These are phyloP conservation scores for Vaccinium myrtillus DNA, from an alignment of 148 eudicot species.

Conservation along the genomic window DNA sequence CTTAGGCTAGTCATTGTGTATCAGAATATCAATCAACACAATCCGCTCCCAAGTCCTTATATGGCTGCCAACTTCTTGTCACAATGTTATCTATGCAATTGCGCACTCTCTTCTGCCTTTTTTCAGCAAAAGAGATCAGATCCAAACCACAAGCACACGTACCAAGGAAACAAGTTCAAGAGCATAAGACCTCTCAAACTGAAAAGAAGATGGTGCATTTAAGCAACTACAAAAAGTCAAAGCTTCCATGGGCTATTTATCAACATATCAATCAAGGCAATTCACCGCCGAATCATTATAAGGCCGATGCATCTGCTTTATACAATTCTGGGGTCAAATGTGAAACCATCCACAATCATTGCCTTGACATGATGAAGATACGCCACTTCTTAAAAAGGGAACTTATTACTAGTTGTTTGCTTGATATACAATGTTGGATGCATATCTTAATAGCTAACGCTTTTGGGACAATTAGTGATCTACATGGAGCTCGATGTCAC, in stretches of 20 bases:
- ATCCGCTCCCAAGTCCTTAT: neutral
- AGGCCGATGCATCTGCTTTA: neutral
- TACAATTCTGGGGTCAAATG: neutral
- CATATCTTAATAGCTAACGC: neutral
- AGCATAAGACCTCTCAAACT: neutral
- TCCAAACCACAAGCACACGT: neutral
- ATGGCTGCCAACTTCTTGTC: neutral
- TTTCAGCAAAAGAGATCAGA: conserved; percentile 1
- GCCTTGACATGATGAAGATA: neutral
- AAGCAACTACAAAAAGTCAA: neutral
- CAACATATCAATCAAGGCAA: conserved; percentile 1
- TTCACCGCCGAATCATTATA: neutral
- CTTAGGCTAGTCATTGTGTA: neutral
- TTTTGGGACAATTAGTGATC: neutral
- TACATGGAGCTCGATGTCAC: neutral
- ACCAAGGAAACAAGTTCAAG: neutral
- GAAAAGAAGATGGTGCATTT: neutral
- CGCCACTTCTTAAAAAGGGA: neutral
- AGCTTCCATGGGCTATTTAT: neutral
- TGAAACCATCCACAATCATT: neutral
- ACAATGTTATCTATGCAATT: neutral
- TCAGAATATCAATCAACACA: neutral
- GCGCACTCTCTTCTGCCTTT: neutral
- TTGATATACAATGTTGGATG: neutral
- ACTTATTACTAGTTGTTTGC: neutral